Evolutionary conservation across 805 yeast species (phyloP).

Genomic region (Starmerella geochares): DNA sequence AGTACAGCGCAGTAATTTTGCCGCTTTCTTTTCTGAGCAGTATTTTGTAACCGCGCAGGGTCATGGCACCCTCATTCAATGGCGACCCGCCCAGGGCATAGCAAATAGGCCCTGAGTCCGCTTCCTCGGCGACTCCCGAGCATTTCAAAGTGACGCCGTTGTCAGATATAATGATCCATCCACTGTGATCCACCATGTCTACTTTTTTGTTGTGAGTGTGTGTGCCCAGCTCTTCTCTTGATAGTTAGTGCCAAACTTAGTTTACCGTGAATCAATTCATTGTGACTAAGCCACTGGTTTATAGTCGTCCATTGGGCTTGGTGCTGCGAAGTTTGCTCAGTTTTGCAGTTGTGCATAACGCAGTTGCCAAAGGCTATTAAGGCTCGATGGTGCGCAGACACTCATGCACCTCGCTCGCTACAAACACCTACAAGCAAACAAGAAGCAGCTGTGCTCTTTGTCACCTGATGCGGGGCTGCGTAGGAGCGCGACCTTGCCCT

Average conservation of each 20-base stretch:
- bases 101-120: slow-evolving; percentile 15
- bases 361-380: too few species aligned
- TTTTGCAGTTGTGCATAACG: too few species aligned
- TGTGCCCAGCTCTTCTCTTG: too few species aligned
- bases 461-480: neutral
- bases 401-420: too few species aligned
- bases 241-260: too few species aligned
- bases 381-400: too few species aligned
- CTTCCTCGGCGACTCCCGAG: slow-evolving; percentile 16
- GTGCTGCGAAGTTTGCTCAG: too few species aligned
- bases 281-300: too few species aligned
- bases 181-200: neutral
- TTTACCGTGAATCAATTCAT: too few species aligned
- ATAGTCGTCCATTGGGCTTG: too few species aligned
- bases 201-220: neutral
- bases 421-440: too few species aligned
- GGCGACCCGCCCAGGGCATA: slow-evolving; percentile 4
- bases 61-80: slow-evolving; percentile 12
- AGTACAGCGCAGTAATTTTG: neutral
- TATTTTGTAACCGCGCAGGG: slow-evolving; percentile 8
- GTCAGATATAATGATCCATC: slow-evolving; percentile 2
- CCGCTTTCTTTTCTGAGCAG: slow-evolving; percentile 8
- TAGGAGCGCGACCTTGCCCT: neutral
- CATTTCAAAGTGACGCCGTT: slow-evolving; percentile 9
- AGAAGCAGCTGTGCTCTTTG: too few species aligned